These are phyloP conservation scores for Sphaerosporella brunnea DNA, from an alignment of 495 filamentous ascomycete species.

Conservation along the genomic window DNA sequence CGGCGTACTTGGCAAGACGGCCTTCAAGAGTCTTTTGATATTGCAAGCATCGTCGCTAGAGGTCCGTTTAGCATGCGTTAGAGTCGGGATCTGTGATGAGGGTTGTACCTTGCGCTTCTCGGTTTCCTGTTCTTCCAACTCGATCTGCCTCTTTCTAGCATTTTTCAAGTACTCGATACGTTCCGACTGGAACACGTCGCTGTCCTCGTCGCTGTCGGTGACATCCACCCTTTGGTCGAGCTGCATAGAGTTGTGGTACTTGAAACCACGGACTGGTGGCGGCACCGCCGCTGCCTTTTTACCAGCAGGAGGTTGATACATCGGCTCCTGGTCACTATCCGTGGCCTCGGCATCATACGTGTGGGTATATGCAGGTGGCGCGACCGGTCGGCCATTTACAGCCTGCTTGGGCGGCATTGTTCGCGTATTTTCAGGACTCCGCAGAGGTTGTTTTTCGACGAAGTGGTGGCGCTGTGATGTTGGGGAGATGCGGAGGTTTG, in stretches of 20 bases:
- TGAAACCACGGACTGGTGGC: constrained; percentile 26
- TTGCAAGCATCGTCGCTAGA: constrained; percentile 31
- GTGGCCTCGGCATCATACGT: constrained; percentile 14
- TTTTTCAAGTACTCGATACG: constrained; percentile 20
- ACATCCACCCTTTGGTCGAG: constrained; percentile 5
- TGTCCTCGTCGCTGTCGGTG: constrained; percentile 15
- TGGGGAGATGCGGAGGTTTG: constrained; percentile 11
- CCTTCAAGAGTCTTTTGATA: constrained; percentile 35
- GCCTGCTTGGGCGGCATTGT: constrained; percentile 11
- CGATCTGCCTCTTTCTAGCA: constrained; percentile 39
- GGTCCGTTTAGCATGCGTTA: constrained; percentile 24
- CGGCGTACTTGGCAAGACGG: constrained; percentile 37
- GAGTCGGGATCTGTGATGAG: too few relatives aligned
- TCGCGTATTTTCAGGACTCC: constrained; percentile 15
- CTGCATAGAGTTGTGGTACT: constrained; percentile 27
- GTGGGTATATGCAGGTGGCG: constrained; percentile 14
- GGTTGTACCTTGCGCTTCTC: constrained; percentile 40
- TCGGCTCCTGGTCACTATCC: constrained; percentile 17
- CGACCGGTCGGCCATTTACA: constrained; percentile 3
- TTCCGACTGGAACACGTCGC: constrained; percentile 14
- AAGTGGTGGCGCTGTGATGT: constrained; percentile 2
- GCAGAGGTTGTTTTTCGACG: background rate
- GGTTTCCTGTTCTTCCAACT: constrained; percentile 40
- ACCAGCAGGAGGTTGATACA: constrained; percentile 8
- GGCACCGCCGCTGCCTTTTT: constrained; percentile 21